These are phyloP conservation scores for Alternaria atra DNA, from an alignment of 2,329 filamentous ascomycete species.

Conservation along the genomic window DNA sequence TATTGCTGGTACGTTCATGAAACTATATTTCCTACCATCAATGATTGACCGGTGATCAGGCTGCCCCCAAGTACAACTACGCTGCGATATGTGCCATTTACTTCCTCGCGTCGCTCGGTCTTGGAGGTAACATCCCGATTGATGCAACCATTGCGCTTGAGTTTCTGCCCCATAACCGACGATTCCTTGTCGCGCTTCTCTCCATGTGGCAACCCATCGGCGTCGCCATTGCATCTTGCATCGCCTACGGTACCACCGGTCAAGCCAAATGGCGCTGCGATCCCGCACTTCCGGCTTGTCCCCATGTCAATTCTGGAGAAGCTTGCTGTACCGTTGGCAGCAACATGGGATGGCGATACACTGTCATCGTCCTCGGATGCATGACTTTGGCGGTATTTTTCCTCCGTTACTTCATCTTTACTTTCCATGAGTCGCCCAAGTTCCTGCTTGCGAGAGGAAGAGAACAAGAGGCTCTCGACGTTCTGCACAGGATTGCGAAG, in stretches of 20 bases:
- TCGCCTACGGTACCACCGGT: slow-evolving; percentile 37
- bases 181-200: slow-evolving; percentile 40
- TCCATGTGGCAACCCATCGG: slow-evolving; percentile 45
- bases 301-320: slow-evolving; percentile 2
- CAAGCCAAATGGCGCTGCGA: slow-evolving; percentile 40
- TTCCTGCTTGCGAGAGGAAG: slow-evolving; percentile 36
- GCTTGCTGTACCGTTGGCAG: slow-evolving; percentile 19
- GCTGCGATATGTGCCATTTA: slow-evolving; percentile 40
- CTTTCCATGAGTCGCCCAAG: slow-evolving; percentile 43
- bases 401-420: slow-evolving; percentile 41
- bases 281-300: slow-evolving; percentile 28
- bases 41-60: slow-evolving; percentile 22
- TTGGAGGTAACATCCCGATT: slow-evolving; percentile 42
- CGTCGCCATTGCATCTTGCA: slow-evolving; percentile 37
- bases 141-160: slow-evolving; percentile 40
- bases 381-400: slow-evolving; percentile 41
- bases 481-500: slow-evolving; percentile 39
- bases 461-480: slow-evolving; percentile 39
- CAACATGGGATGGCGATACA: slow-evolving; percentile 46
- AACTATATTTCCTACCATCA: background rate
- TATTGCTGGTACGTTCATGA: slow-evolving; percentile 25
- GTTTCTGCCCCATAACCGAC: slow-evolving; percentile 38
- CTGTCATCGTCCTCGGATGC: slow-evolving; percentile 37
- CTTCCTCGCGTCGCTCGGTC: slow-evolving; percentile 37
- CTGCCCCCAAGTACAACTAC: slow-evolving; percentile 43